Evolutionary conservation across 2,329 filamentous ascomycete genomes (phyloP), one percentile per base, ranked within the genome.

Genomic region (Epichloe scottii): DNA sequence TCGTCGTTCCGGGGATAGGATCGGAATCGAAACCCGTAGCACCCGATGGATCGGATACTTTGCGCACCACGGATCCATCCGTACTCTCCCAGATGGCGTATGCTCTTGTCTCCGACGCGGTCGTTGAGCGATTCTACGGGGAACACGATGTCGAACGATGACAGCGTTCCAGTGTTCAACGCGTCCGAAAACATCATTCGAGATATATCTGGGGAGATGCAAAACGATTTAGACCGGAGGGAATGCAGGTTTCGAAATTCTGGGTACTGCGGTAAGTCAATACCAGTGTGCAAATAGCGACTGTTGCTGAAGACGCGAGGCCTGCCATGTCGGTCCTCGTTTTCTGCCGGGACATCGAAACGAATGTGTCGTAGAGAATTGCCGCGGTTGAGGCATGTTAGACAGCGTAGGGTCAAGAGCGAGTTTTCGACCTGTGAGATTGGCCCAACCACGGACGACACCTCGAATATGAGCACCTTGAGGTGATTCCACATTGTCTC

Each of bases 141-240:
- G 50, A 70, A 70, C 2, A 64, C 60, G 17, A 70, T 60, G 50
- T 69, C 68, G 14, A 70, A 58, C 0, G 63, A 63, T 33, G 62
- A 57, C 4, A 71, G 57, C 14, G 58, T 64, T 21, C 61, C 58
- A 1, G 55, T 53, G 15, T 51, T 46, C 14, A 70, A 49, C 10
- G 66, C 51, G 15, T 56, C 51, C 10, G 52, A 50, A 17, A 69
- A 57, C 10, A 62, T 51, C 1, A 50, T 54, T 35, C 58, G 53
- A 7, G 64, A 58, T 5, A 51, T 57, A 12, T 52, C 30, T 4
- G 64, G 62, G 1, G 58, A 50, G 17, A 64, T 54, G 17, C 59
- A 52, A 19, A 61, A 57, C 1, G 57, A 53, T 5, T 57, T 56
- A 1, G 68, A 57, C 6, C 64, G 60, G 11, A 69, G 39, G 1